Conservation (phyloP, 2,329 filamentous ascomycete genomes). For the Lanzia echinophila region DNA sequence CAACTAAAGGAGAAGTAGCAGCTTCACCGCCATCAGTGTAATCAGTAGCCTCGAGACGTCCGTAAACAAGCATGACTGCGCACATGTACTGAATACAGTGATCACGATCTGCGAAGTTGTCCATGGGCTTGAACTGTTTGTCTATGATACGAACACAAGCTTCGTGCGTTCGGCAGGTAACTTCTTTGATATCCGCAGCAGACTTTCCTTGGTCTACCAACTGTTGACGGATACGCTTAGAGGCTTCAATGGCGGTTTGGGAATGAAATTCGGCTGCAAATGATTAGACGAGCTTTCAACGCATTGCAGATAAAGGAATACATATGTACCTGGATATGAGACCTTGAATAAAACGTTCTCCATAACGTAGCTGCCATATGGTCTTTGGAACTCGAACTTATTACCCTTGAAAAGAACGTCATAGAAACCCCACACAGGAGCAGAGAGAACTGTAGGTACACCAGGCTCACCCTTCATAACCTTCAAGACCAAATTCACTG, state of each 20-base stretch:
- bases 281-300: constrained; percentile 20
- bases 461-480: constrained; percentile 87
- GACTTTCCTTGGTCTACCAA: constrained; percentile 82
- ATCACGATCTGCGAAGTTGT: constrained; percentile 99
- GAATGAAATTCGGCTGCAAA: constrained; percentile 85
- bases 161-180: constrained; percentile 95
- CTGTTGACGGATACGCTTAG: constrained; percentile 78
- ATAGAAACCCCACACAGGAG: constrained; percentile 96
- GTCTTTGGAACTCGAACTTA: constrained; percentile 91
- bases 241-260: constrained; percentile 94
- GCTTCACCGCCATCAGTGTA: constrained; percentile 92
- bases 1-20: constrained; percentile 80
- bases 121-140: constrained; percentile 99
- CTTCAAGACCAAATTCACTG: constrained; percentile 85
- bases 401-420: constrained; percentile 96
- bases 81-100: constrained; percentile 99
- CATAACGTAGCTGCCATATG: constrained; percentile 98
- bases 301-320: not conserved
- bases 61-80: constrained; percentile 89
- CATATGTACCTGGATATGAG: constrained; percentile 81
- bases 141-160: constrained; percentile 98
- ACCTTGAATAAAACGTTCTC: constrained; percentile 99
- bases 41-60: constrained; percentile 86
- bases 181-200: constrained; percentile 84
- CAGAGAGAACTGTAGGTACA: constrained; percentile 85